Percentiles rank a stretch among this genome's conserved stretches.
Conservation (phyloP, 345 rosid species). For the Cardiospermum halicacabum region DNA sequence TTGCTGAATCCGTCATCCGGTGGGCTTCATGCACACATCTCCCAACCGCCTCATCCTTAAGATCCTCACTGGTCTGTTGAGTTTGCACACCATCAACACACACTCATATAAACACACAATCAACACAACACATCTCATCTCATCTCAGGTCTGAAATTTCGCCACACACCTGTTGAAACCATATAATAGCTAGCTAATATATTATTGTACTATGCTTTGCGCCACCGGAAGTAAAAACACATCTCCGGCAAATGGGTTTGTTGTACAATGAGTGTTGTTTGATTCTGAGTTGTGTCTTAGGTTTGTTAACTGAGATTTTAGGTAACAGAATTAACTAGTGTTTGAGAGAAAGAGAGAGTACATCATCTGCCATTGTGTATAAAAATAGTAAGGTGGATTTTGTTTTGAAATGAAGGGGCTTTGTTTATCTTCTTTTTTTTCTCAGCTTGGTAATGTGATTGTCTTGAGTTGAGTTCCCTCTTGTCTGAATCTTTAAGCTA, state of each 20-base stretch:
- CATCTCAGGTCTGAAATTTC: not conserved
- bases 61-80: constrained; percentile 61
- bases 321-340: constrained; percentile 14
- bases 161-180: not conserved
- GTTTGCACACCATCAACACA: not conserved
- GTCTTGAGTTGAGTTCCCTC: not conserved
- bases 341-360: no score
- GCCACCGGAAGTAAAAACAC: not conserved
- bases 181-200: not conserved
- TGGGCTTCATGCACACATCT: constrained; percentile 64
- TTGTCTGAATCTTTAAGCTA: not conserved
- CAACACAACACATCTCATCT: not conserved
- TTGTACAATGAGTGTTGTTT: constrained; percentile 9
- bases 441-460: constrained; percentile 9
- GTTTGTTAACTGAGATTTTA: constrained; percentile 7
- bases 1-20: constrained; percentile 55
- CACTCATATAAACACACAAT: not conserved
- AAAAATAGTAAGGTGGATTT: constrained; percentile 14
- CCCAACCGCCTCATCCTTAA: constrained; percentile 44
- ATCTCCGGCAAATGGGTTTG: constrained; percentile 1
- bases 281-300: not conserved
- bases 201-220: not conserved
- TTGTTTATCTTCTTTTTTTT: no score
- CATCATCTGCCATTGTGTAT: constrained; percentile 20
- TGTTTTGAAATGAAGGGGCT: constrained; percentile 17